Evolutionary conservation across 176 grass and related monocot genomes (phyloP).

Genomic region (Carex kokanica): DNA sequence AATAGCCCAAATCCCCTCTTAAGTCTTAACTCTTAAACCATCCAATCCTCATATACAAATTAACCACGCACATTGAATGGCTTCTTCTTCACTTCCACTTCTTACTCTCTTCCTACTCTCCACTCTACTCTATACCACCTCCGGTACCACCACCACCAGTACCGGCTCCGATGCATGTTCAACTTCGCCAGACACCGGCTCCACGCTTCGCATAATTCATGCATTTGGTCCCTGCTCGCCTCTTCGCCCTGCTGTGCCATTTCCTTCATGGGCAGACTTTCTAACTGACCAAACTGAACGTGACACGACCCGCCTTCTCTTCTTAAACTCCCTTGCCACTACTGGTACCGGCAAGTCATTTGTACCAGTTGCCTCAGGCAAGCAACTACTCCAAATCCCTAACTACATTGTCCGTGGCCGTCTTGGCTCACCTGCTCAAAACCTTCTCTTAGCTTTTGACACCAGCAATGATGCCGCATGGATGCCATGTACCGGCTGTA

Average conservation of each 20-base stretch:
- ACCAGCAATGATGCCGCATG: conserved; percentile 75
- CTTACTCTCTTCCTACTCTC: background rate
- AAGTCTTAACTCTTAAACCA: conserved; percentile 25
- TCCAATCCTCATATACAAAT: background rate
- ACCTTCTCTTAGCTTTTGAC: conserved; percentile 67
- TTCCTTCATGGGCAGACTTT: conserved; percentile 43
- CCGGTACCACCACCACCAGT: background rate
- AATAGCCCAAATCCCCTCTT: background rate
- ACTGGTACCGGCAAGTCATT: background rate
- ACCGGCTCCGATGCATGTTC: conserved; percentile 2
- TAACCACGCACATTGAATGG: background rate
- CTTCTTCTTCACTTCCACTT: background rate
- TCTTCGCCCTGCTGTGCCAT: background rate
- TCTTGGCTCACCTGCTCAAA: conserved; percentile 56
- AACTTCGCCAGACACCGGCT: conserved; percentile 26
- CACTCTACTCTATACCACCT: background rate
- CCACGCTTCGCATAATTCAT: conserved; percentile 49
- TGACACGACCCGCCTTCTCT: conserved; percentile 40
- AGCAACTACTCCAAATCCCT: conserved; percentile 57
- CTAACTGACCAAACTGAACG: conserved; percentile 41
- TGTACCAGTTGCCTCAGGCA: conserved; percentile 60
- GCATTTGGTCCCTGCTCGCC: conserved; percentile 37
- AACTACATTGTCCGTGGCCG: conserved; percentile 69
- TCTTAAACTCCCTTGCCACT: conserved; percentile 21
- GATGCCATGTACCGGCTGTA: conserved; percentile 62